Evolutionary conservation across 2,329 filamentous ascomycete species (phyloP), one percentile per base, ranked within the genome.

Genomic region (Sporothrix inflata): DNA sequence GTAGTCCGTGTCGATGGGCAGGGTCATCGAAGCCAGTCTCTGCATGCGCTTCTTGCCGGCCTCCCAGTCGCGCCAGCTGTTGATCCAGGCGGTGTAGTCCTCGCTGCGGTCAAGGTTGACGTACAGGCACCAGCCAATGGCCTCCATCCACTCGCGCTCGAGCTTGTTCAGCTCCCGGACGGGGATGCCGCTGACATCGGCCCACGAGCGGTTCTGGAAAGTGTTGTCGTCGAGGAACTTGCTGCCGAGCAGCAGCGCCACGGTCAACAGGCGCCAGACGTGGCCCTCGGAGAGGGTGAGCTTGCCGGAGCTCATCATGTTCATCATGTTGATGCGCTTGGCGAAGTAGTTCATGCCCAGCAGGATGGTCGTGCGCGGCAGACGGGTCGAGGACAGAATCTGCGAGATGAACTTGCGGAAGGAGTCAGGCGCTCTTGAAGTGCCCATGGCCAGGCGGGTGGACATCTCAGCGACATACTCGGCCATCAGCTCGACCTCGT

Each of bases 211-310:
- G 83, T 97, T 98, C 86, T 97, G 94, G 83, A 98, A 98, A 6
- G 94, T 98, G 83, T 97, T 97, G 85, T 97, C 94, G 78, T 98
- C 94, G 76, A 97, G 85, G 78, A 97, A 98, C 84, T 98, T 98
- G 89, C 94, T 97, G 73, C 94, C 94, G 70, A 98, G 86, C 69
- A 98, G 87, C 72, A 98, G 84, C 8, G 92, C 90, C 49, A 95
- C 92, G 7, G 94, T 97, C 75, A 97, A 87, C 84, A 97, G 91
- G 74, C 94, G 92, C 86, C 95, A 97, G 71, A 97, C 88, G 79
- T 96, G 91, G 57, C 91, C 91, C 76, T 90, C 88, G 71, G 85
- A 88, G 53, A 87, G 84, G 74, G 84, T 85, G 77, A 88, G 90
- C 49, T 87, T 76, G 30, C 61, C 72, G 42, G 68, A 84, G 11